Base-by-base conservation (phyloP, 2,329 filamentous ascomycete species). In the Fusarium lateritium region DNA sequence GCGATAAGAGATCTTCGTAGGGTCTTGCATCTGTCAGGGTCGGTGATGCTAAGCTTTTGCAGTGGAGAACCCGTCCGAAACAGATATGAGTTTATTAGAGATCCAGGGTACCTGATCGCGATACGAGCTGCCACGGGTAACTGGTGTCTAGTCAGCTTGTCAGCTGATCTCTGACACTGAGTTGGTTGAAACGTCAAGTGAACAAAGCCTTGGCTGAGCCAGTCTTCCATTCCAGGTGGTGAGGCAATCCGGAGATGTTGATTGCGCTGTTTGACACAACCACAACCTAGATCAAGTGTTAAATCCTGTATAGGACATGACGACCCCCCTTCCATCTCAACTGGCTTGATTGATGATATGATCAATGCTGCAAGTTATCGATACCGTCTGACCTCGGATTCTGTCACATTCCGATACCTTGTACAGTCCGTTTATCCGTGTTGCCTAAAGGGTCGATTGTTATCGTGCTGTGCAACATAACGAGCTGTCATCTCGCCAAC, bases 51-150 rank as follows among this genome's bases (percentile, higher is more conserved):
- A 70, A 70, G 67, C 67, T 70, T 70, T 70, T 61, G n/a, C n/a
- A 53, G 67, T 70, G 67, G 63, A 68, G 67, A 70, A 67, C 33
- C 44, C 47, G 55, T 47, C 60, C 61, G 67, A 70, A 58, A 68
- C 67, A 54, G 31, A 54, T 39, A 62, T 52, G 62, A 67, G 62
- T 46, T 52, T 63, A 50, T 52, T 63, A 50, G 38, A 38, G 33
- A 55, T 21, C 57, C 39, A 24, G 15, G 47, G 24, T 24, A 34
- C 21, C 13, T 21, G 36, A 39, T 56, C 42, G 39, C 31, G 61
- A 52, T 44, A 55, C 43, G 49, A 68, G 64, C 42, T 44, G 39
- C 44, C 38, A 47, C 39, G 45, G 40, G 33, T n/a, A 26, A 36
- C 24, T n/a, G 21, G 24, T 34, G 42, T 19, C 31, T 22, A 62